Evolutionary conservation across 495 filamentous ascomycete species (phyloP), one percentile per base, ranked within the genome.

Genomic region (Talaromyces wortmannii): DNA sequence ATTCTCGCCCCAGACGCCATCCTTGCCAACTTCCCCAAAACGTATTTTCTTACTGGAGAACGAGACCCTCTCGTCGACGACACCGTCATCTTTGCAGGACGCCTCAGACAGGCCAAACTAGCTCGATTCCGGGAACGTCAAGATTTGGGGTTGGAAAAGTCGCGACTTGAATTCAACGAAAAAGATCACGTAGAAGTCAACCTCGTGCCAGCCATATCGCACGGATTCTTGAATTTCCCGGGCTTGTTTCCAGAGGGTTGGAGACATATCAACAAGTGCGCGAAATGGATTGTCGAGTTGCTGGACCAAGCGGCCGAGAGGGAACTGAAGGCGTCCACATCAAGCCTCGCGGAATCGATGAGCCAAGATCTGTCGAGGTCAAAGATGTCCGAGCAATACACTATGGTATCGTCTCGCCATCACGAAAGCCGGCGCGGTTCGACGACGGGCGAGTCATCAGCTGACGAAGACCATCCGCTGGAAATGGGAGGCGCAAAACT

Each of bases 1-100:
- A 84, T 97, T 15, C 78, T 96, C 4, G 91, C 94, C 0, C 95
- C 94, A 0, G 92, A 96, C 59, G 72, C 78, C 1, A 73, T 97
- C 4, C 80, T 98, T 3, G 81, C 86, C 31, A 72, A 78, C 4
- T 97, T 97, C 64, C 94, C 94, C 3, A 95, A 92, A 62, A 92
- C 88, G 0, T 95, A 90, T 63, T 89, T 98, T 67, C 74, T 97
- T 3, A 97, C 94, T 0, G 94, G 94, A 52, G 94, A 98, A 67
- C 86, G 92, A 31, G 94, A 98, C 62, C 94, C 94, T 1, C 73
- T 98, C 0, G 92, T 97, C 3, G 94, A 98, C 63, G 94, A 98
- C 69, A 98, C 94, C 0, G 89, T 95, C 3, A 90, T 98, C 55
- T 96, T 98, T 59, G 91, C 92, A 0, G 95, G 95, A 4, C 76